These are phyloP conservation scores for Hygrocybe punicea DNA, from an alignment of 768 basidiomycete genomes.

Conservation along the genomic window DNA sequence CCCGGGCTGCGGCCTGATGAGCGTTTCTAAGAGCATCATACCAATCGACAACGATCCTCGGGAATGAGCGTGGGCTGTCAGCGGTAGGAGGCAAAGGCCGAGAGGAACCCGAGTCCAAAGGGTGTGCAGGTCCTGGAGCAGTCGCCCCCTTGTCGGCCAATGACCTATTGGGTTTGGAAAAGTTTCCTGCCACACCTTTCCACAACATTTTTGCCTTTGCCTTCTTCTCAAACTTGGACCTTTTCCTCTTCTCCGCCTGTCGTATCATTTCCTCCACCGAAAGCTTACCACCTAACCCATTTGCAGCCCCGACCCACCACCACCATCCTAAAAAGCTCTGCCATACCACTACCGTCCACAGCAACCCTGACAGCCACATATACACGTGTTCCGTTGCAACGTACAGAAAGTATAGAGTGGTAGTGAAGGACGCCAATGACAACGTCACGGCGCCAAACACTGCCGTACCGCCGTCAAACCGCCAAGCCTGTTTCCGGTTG, in stretches of 20 bases:
- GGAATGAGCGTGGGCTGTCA: slow-evolving; percentile 34
- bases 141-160: slow-evolving; percentile 3
- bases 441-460: slow-evolving; percentile 87
- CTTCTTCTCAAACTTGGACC: slow-evolving; percentile 45
- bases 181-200: slow-evolving; percentile 54
- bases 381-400: slow-evolving; percentile 81
- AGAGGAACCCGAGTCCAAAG: slow-evolving; percentile 2
- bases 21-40: slow-evolving; percentile 63
- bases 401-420: slow-evolving; percentile 83
- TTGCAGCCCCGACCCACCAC: slow-evolving; percentile 98
- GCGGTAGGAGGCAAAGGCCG: slow-evolving; percentile 15
- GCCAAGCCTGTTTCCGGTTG: slow-evolving; percentile 90
- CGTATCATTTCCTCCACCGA: slow-evolving; percentile 65
- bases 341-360: slow-evolving; percentile 94
- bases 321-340: slow-evolving; percentile 97
- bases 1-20: slow-evolving; percentile 65
- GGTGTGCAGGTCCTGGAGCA: not conserved
- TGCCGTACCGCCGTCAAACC: slow-evolving; percentile 93
- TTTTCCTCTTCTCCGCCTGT: slow-evolving; percentile 52
- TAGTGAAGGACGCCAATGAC: slow-evolving; percentile 75
- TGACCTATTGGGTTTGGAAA: slow-evolving; percentile 25
- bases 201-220: slow-evolving; percentile 54
- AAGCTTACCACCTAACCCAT: slow-evolving; percentile 53
- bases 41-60: slow-evolving; percentile 47
- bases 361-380: slow-evolving; percentile 85